A percentile compares a stretch with the other conserved stretches of the same genome.
Evolutionary conservation across 1,139 yeast species (phyloP).

Genomic region (Taphrina confusa): DNA sequence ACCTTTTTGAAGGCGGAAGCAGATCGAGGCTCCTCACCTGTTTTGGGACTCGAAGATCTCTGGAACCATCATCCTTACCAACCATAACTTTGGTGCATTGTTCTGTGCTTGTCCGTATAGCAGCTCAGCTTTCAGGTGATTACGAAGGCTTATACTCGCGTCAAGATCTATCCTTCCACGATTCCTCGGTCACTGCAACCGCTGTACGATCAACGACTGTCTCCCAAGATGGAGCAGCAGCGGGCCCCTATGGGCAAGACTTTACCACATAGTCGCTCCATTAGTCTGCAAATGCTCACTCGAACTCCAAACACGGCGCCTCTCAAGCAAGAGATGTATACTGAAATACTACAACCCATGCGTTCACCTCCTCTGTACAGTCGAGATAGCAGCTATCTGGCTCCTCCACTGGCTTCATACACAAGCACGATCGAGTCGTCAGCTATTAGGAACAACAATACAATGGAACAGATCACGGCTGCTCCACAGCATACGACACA

Average conservation of each 20-base stretch:
- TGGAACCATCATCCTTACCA: too few species aligned
- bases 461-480: not conserved
- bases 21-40: too few species aligned
- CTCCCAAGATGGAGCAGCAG: slow-evolving; percentile 7
- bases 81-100: too few species aligned
- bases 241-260: slow-evolving; percentile 9
- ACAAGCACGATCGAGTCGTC: not conserved
- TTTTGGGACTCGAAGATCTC: too few species aligned
- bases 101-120: too few species aligned
- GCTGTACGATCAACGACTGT: not conserved
- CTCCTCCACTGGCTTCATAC: slow-evolving; percentile 2
- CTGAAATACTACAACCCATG: slow-evolving; percentile 26
- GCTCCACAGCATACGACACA: not conserved
- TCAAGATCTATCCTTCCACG: too few species aligned
- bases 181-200: slow-evolving; percentile 7
- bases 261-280: slow-evolving; percentile 20
- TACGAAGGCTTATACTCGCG: too few species aligned
- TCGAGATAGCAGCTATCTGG: slow-evolving; percentile 6
- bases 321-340: slow-evolving; percentile 22
- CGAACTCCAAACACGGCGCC: slow-evolving; percentile 24
- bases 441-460: not conserved
- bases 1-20: too few species aligned
- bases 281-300: slow-evolving; percentile 32
- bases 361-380: slow-evolving; percentile 23
- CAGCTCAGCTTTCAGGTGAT: too few species aligned